Evolutionary conservation across 768 basidiomycete genomes (phyloP).

Genomic region (Plicaturopsis crispa): DNA sequence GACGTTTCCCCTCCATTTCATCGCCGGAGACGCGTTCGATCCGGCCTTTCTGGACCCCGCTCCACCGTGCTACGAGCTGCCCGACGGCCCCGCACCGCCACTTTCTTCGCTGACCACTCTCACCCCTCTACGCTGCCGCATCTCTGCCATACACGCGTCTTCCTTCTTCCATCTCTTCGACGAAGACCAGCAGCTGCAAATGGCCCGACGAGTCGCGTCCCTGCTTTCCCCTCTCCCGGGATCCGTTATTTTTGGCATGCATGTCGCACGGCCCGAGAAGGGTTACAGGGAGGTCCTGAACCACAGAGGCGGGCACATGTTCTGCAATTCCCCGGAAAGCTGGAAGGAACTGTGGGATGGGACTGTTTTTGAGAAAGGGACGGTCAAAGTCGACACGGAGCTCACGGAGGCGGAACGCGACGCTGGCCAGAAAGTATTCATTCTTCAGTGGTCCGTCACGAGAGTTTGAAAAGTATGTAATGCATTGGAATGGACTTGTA

Average conservation of each 20-base stretch:
- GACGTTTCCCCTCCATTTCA: constrained; percentile 46
- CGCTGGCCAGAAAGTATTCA: neutral
- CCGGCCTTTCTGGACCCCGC: constrained; percentile 29
- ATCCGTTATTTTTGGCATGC: constrained; percentile 38
- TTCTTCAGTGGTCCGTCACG: neutral
- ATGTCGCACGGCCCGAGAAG: constrained; percentile 24
- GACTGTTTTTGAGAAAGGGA: constrained; percentile 22
- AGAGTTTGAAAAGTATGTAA: neutral
- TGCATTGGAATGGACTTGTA: no score
- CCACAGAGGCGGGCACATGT: constrained; percentile 12
- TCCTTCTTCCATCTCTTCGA: constrained; percentile 45
- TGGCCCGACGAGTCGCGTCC: constrained; percentile 33
- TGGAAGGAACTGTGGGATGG: constrained; percentile 30
- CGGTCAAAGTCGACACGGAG: constrained; percentile 20
- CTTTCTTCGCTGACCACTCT: constrained; percentile 30
- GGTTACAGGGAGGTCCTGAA: constrained; percentile 12
- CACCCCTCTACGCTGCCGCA: constrained; percentile 34
- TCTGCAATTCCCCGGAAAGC: constrained; percentile 29
- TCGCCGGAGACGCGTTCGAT: constrained; percentile 50
- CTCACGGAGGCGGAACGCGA: constrained; percentile 9
- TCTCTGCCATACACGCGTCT: constrained; percentile 42
- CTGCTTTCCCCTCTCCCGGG: constrained; percentile 36
- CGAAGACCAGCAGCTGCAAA: constrained; percentile 27
- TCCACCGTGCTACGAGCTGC: constrained; percentile 16
- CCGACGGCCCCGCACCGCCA: constrained; percentile 12